Base-by-base conservation (phyloP, 2,329 filamentous ascomycete species). In the Byssothecium circinans region DNA sequence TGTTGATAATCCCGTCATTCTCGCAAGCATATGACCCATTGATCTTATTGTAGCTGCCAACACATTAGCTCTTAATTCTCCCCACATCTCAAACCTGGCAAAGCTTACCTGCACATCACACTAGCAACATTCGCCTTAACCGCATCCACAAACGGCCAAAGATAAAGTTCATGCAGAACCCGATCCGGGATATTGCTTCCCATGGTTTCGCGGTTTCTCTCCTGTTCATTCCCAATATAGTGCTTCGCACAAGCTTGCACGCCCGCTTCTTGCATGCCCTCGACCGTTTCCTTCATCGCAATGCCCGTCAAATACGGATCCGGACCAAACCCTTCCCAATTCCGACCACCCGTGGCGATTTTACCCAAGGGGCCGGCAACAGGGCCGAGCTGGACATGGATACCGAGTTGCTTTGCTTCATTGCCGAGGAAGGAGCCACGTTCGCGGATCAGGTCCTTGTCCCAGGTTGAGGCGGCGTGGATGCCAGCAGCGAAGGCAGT, bases 91-190 rank as follows among this genome's bases (percentile, higher is more conserved):
- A 27, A 29, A n/a, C 17, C n/a, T n/a, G n/a, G n/a, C 17, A 22
- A 36, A 18, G 47, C 51, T 46, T 32, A 54, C 52, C 40, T 57
- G 64, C 75, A 78, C 77, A 79, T 79, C 12, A 78, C 61, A 2
- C 72, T 72, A 11, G 72, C 69, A 38, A 87, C 84, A 10, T 86
- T 85, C 8, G 86, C 86, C 45, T 77, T 78, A 43, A 89, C 81
- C 1, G 85, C 85, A 61, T 91, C 86, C 20, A 81, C 85, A 62
- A 91, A 91, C 0, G 88, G 88, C 88, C 88, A 91, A 20, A 86
- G 74, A 63, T 90, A 91, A 5, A 89, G 70, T 67, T 91, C 88
- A 60, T 90, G 87, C 64, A 90, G 74, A 1, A 87, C 86, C 52
- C 86, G 82, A 67, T 91, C 88, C 49, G 88, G 86, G 15, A 88